These are phyloP conservation scores for Phytomonas sp. DNA, from an alignment of 208 protist genomes.

Conservation along the genomic window DNA sequence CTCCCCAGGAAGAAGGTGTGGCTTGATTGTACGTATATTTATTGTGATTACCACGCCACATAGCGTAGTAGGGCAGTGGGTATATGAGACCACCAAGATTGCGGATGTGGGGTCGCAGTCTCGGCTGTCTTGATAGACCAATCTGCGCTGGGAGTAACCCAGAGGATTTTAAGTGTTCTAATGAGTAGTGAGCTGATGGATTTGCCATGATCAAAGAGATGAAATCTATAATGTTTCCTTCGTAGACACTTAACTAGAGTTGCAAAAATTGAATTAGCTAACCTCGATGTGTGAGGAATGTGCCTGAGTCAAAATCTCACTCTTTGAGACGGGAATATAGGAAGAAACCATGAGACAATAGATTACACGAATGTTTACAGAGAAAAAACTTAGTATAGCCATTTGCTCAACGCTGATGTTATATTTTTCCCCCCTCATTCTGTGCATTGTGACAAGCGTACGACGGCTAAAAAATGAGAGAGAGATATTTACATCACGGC, in stretches of 20 bases:
- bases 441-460: too few relatives aligned
- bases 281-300: too few relatives aligned
- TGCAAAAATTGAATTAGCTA: too few relatives aligned
- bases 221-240: too few relatives aligned
- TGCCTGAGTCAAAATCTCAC: too few relatives aligned
- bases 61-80: slow-evolving; percentile 83
- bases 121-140: slow-evolving; percentile 68
- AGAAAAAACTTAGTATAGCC: too few relatives aligned
- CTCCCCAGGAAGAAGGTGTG: slow-evolving; percentile 69
- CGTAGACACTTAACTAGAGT: too few relatives aligned
- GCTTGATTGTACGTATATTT: slow-evolving; percentile 81
- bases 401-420: too few relatives aligned
- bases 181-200: slow-evolving; percentile 55
- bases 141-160: slow-evolving; percentile 62
- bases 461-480: neutral
- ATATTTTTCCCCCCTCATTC: too few relatives aligned
- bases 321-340: too few relatives aligned
- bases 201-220: slow-evolving; percentile 17
- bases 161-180: slow-evolving; percentile 47
- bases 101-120: slow-evolving; percentile 62
- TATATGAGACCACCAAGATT: slow-evolving; percentile 65
- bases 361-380: too few relatives aligned
- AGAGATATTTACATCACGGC: slow-evolving; percentile 6
- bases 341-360: too few relatives aligned
- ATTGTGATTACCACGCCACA: slow-evolving; percentile 88